These are phyloP conservation scores for Candida namnaoensis DNA, from an alignment of 805 yeast genomes.

Conservation along the genomic window DNA sequence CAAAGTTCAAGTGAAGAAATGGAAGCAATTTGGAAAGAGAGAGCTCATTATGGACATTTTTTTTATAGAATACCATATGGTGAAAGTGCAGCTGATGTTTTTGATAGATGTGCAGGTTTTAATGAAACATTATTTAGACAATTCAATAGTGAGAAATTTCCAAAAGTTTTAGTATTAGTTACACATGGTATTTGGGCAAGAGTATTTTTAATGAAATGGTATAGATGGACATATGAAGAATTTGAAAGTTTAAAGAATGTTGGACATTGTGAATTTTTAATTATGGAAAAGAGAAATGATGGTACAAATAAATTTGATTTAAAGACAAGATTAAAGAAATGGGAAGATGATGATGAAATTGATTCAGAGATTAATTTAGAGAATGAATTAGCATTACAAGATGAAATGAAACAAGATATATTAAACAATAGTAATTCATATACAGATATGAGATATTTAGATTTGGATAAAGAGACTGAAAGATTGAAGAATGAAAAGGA, in stretches of 20 bases:
- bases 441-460: constrained; percentile 8
- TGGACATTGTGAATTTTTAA: constrained; percentile 75
- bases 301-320: constrained; percentile 44
- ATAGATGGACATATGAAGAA: constrained; percentile 83
- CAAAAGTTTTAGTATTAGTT: constrained; percentile 76
- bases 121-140: constrained; percentile 82
- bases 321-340: constrained; percentile 55
- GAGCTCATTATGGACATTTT: constrained; percentile 83
- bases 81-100: constrained; percentile 94
- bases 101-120: constrained; percentile 83
- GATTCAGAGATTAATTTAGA: not conserved
- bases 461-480: constrained; percentile 13
- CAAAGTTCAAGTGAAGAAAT: constrained; percentile 70
- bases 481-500: constrained; percentile 33
- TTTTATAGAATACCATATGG: constrained; percentile 90
- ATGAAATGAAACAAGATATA: constrained; percentile 14
- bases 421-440: constrained; percentile 16
- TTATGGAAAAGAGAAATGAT: constrained; percentile 52
- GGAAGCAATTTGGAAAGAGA: constrained; percentile 74
- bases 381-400: constrained; percentile 4
- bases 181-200: constrained; percentile 94
- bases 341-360: constrained; percentile 41
- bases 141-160: constrained; percentile 60
- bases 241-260: constrained; percentile 79
- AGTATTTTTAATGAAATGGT: constrained; percentile 92